Base-by-base conservation (phyloP, 2,329 filamentous ascomycete species). In the Diplodia intermedia region DNA sequence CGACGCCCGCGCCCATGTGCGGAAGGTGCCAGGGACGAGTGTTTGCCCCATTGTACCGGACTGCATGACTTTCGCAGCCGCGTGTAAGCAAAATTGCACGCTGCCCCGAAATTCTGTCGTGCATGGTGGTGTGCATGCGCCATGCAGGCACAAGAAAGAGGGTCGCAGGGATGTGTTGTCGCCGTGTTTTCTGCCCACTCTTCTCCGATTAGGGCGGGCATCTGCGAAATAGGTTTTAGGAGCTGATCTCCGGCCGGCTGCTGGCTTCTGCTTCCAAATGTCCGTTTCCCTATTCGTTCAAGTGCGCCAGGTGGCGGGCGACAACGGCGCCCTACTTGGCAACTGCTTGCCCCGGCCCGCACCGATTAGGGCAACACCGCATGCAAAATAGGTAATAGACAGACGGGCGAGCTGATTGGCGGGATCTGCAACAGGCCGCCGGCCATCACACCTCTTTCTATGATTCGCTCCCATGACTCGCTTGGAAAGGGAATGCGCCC, bases 311-410 rank as follows among this genome's bases (percentile, higher is more conserved):
- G 18, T 20, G 53, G 53, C 29, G 53, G 29, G 15, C 38, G 9
- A 47, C 38, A 33, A 38, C 31, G 53, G 53, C 31, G 31, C 53
- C 53, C 29, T 36, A 29, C 31, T 38, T 36, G 53, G 31, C 53
- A 55, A 38, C 53, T 33, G 31, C 29, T 9, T 20, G 18, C 38
- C 26, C 53, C 53, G 53, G 53, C 53, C 53, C 53, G 53, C 53
- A 23, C 53, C 53, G 53, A 26, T 26, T 26, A 26, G 26, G 26
- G 26, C 26, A 26, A 26, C 26, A 26, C 26, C 4, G 26, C 26
- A 26, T 26, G 26, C 26, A 26, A 26, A 26, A 26, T 26, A 26
- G 26, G 26, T 26, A 26, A 26, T 26, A 26, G 26, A 2, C 26
- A 26, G 26, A 26, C 26, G 26, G 26, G 26, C 26, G 26, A 26